Percentiles rank a stretch among this genome's conserved stretches.
phyloP scores from a whole-genome alignment of 2,329 filamentous ascomycete species.

The Alternaria solani region DNA sequence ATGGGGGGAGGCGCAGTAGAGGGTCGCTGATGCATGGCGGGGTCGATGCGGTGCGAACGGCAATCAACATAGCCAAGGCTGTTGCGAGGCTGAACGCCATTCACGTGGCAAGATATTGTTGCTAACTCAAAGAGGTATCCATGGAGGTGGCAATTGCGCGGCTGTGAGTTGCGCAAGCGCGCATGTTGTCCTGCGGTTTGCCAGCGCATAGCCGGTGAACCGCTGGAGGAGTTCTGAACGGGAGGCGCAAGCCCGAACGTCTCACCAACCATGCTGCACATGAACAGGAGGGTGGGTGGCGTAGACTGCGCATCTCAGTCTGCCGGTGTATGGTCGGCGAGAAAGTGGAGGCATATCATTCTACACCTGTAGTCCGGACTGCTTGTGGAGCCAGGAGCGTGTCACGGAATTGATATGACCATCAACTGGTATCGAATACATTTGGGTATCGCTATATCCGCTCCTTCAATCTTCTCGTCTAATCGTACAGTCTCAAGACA shows the following conservation, averaged over 20 bases:
- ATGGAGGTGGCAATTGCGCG: neutral
- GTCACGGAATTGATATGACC: neutral
- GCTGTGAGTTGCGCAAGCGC: slow-evolving; percentile 22
- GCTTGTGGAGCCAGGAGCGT: neutral
- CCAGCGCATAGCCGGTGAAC: slow-evolving; percentile 14
- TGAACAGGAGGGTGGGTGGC: neutral
- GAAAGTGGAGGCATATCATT: neutral
- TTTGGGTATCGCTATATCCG: slow-evolving; percentile 34
- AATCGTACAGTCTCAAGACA: slow-evolving; percentile 93
- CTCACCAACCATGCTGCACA: neutral
- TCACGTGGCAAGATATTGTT: slow-evolving; percentile 3
- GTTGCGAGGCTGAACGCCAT: slow-evolving; percentile 19
- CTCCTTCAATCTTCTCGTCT: slow-evolving; percentile 10
- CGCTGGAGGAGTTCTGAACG: neutral
- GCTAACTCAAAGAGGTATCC: neutral
- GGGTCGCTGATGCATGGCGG: slow-evolving; percentile 16
- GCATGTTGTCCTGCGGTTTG: slow-evolving; percentile 12
- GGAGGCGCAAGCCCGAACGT: neutral
- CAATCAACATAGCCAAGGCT: slow-evolving; percentile 6
- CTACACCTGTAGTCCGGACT: neutral
- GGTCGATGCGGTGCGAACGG: slow-evolving; percentile 4
- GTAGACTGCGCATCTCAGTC: neutral
- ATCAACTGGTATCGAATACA: slow-evolving; percentile 8
- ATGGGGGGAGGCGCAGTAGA: slow-evolving; percentile 18
- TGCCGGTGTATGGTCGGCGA: neutral